Base-by-base conservation (phyloP, 495 filamentous ascomycete species). In the Chaetomium tenue region DNA sequence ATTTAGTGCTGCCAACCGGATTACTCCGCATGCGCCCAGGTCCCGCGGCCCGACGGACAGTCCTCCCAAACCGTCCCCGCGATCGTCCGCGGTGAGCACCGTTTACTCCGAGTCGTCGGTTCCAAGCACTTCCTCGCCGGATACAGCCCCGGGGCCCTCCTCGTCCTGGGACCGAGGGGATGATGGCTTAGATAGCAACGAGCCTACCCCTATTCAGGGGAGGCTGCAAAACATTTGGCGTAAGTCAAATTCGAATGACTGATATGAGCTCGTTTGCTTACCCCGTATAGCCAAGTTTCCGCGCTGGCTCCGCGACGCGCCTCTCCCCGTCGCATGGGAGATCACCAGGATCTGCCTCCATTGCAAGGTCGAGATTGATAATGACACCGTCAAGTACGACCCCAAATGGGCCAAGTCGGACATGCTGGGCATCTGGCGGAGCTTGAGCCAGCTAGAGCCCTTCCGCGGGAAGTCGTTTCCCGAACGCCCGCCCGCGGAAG, bases 241-340 rank as follows among this genome's bases (percentile, higher is more conserved):
- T 75, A 56, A 69, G 71, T 22, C 20, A 16, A 11, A 13, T 30
- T 3, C 8, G 48, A 11, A 1, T 13, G 7, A 30, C 12, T 39
- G 40, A 9, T 9, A 0, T 57, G 16, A 8, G 9, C 5, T 33
- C 20, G 30, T 62, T 16, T 52, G 25, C 64, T 67, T 30, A 68
- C 30, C 9, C 28, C 8, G 25, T 2, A 22, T 58, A 81, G 79
- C 79, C 12, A 67, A 61, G 44, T 72, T 76, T 40, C 80, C 79
- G 0, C 40, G 40, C 20, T 75, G 74, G 60, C 70, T 78, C 26
- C 72, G 73, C 18, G 28, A 60, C 0, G 78, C 76, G 2, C 79
- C 80, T 0, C 70, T 82, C 9, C 74, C 72, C 23, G 69, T 82
- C 42, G 72, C 74, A 13, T 82, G 80, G 80, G 80, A 82, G 55